Conservation (phyloP, 441 rosid genomes). For the Eutrema salsugineum region DNA sequence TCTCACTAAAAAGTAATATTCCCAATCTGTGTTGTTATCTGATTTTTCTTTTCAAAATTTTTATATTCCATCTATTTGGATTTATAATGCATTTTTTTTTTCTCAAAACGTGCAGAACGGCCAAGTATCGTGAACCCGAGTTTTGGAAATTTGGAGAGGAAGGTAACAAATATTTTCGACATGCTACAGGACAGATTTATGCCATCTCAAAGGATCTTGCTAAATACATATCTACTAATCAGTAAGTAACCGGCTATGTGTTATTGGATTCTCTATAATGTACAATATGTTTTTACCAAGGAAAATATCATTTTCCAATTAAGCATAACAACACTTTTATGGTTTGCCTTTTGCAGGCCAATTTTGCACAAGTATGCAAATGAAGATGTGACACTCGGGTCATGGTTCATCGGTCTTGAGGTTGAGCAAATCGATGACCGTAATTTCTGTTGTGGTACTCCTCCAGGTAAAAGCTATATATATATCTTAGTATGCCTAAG, state of each 20-base stretch:
- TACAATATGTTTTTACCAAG: neutral
- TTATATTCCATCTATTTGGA: neutral
- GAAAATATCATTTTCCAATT: neutral
- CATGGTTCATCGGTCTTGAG: slow-evolving; percentile 95
- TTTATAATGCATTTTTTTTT: neutral
- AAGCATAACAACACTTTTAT: slow-evolving; percentile 3
- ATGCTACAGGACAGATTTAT: slow-evolving; percentile 96
- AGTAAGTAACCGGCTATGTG: slow-evolving; percentile 43
- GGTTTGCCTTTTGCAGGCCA: slow-evolving; percentile 43
- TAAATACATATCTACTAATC: slow-evolving; percentile 70
- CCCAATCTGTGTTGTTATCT: neutral
- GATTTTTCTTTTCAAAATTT: neutral
- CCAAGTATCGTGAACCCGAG: slow-evolving; percentile 93
- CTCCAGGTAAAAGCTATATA: slow-evolving; percentile 51
- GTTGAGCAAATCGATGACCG: slow-evolving; percentile 84
- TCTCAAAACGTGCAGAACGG: slow-evolving; percentile 43
- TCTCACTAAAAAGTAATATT: slow-evolving; percentile 70
- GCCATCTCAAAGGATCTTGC: slow-evolving; percentile 95
- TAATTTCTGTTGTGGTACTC: slow-evolving; percentile 82
- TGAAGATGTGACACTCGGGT: slow-evolving; percentile 89
- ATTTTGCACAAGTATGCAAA: slow-evolving; percentile 88
- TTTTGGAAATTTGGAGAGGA: slow-evolving; percentile 97
- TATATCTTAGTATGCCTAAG: neutral
- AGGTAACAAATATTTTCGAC: slow-evolving; percentile 90
- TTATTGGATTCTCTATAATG: neutral